phyloP scores from a whole-genome alignment of 192 early-diverging fungal species.

The Linnemannia exigua region DNA sequence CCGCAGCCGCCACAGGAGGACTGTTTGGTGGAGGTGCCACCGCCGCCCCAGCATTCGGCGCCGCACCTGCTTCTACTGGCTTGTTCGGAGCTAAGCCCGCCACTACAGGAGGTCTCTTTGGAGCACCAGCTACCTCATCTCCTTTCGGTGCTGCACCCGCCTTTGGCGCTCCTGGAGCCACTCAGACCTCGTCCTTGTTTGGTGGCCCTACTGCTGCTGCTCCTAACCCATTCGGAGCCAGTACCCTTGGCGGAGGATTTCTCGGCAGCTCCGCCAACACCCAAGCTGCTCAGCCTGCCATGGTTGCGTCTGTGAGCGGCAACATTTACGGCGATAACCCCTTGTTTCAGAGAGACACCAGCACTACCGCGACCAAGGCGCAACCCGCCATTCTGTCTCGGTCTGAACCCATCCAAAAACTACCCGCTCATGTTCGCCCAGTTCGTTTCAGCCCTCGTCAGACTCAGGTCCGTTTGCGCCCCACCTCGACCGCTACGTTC shows the following conservation, averaged over 20 bases:
- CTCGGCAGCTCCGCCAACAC: constrained; percentile 62
- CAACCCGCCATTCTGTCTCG: constrained; percentile 48
- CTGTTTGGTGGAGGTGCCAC: constrained; percentile 53
- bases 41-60: constrained; percentile 40
- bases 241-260: constrained; percentile 48
- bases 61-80: constrained; percentile 15
- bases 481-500: constrained; percentile 48
- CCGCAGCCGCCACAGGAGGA: constrained; percentile 24
- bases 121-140: constrained; percentile 9
- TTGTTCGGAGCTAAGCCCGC: constrained; percentile 40
- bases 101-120: constrained; percentile 27
- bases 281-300: constrained; percentile 58
- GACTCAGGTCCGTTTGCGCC: constrained; percentile 61
- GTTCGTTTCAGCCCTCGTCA: constrained; percentile 82
- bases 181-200: constrained; percentile 22
- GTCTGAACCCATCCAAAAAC: constrained; percentile 67
- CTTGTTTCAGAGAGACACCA: constrained; percentile 76
- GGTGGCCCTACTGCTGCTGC: constrained; percentile 26
- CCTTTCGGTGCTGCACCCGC: constrained; percentile 26
- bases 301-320: constrained; percentile 84
- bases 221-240: constrained; percentile 24
- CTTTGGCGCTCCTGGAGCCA: constrained; percentile 30
- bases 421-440: constrained; percentile 78
- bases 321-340: constrained; percentile 92
- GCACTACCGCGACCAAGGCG: constrained; percentile 48